Base-by-base conservation (phyloP, 306 rosid genomes). In the Glycine latifolia region DNA sequence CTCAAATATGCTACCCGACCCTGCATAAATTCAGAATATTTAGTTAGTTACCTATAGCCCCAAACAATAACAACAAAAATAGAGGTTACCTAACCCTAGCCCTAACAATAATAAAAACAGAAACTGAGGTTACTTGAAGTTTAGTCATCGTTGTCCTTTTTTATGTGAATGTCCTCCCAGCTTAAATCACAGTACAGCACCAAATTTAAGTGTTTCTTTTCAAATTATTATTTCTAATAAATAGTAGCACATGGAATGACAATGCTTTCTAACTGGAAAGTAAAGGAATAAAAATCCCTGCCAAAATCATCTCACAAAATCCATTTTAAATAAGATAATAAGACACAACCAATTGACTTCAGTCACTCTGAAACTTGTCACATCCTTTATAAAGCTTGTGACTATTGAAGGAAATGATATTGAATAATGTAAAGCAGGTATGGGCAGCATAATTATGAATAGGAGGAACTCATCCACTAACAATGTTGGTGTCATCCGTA, bases 1-100 rank as follows among this genome's bases (percentile, higher is more conserved):
- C 89, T 95, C 97, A 72, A 95, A 95, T 85, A 92, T 91, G 85
- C 97, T 92, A 43, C 98, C 95, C 1, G 97, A 95, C 47, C 97
- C 97, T 95, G 87, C 77, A 68, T 8, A 58, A 58, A 43, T 67
- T 44, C 4, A 53, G 12, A 78, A 46, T 26, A 41, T 13, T 48
- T 41, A 39, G 26, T 78, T 54, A 67, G 50, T 66, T 44, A 8
- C 35, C 54, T 26, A 35, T 35, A 58, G 39, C 14, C 70, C 26
- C 12, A 41, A 63, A 66, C 7, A 35, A 76, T 6, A 61, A 76
- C 14, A 72, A 35, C 39, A 20, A 71, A 14, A 74, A 11, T 49
- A 53, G 50, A 15, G 35, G 12, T 62, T 43, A 76, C 61, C 11
- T 16, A 15, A 8, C 62, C 59, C 31, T 58, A 11, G 43, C 8